These are phyloP conservation scores for Rostrohypoxylon terebratum DNA, from an alignment of 495 filamentous ascomycete genomes.

Conservation along the genomic window DNA sequence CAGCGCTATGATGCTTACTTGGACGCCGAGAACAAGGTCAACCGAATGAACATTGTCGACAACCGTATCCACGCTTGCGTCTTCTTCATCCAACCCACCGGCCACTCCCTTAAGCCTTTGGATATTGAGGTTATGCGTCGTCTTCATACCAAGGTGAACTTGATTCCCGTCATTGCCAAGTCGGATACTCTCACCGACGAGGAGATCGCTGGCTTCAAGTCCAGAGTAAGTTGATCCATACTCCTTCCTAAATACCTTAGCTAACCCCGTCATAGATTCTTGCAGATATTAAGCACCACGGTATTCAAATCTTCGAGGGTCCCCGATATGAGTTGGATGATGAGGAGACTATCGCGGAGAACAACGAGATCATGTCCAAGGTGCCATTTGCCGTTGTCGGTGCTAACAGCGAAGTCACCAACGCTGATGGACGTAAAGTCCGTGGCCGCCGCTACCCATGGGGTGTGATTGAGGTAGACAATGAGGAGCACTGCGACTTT, in stretches of 20 bases:
- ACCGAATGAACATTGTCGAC: constrained; percentile 99
- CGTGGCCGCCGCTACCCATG: constrained; percentile 97
- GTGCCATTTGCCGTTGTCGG: constrained; percentile 98
- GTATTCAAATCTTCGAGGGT: constrained; percentile 98
- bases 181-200: constrained; percentile 98
- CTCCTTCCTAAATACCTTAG: constrained; percentile 4
- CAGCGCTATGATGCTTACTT: constrained; percentile 97
- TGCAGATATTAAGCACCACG: constrained; percentile 94
- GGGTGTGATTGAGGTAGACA: constrained; percentile 99
- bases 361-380: constrained; percentile 99
- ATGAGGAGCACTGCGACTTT: constrained; percentile 99
- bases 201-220: constrained; percentile 93
- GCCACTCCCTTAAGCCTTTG: constrained; percentile 98
- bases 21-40: constrained; percentile 99
- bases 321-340: constrained; percentile 98
- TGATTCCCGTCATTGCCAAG: constrained; percentile 99
- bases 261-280: constrained; percentile 74
- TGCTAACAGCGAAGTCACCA: constrained; percentile 91
- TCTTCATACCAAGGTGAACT: constrained; percentile 99
- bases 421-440: constrained; percentile 92
- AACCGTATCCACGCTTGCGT: constrained; percentile 98
- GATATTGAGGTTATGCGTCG: constrained; percentile 99
- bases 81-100: constrained; percentile 99
- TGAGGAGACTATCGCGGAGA: constrained; percentile 99
- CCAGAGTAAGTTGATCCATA: constrained; percentile 74